Evolutionary conservation across 768 basidiomycete genomes (phyloP).

Genomic region (Hygrophoropsis aurantiaca): DNA sequence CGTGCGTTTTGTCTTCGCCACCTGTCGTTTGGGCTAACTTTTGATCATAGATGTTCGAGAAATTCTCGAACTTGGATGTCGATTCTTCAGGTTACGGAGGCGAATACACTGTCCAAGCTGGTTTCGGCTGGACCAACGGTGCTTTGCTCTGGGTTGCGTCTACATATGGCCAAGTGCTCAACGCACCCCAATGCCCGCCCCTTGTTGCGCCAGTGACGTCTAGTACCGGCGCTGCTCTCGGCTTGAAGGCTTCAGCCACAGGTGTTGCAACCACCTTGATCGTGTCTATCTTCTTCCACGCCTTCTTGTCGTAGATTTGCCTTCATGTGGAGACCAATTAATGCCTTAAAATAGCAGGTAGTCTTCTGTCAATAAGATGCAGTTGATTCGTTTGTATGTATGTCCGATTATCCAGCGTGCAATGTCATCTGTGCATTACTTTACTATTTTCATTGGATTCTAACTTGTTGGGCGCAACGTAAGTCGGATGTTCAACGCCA

Average conservation of each 20-base stretch:
- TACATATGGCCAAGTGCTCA: conserved; percentile 60
- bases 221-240: conserved; percentile 6
- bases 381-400: too few relatives aligned
- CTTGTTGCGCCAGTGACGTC: conserved; percentile 18
- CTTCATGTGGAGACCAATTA: too few relatives aligned
- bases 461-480: too few relatives aligned
- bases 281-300: not conserved
- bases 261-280: not conserved
- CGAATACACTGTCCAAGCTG: conserved; percentile 86
- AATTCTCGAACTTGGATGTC: conserved; percentile 78
- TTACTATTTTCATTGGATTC: too few relatives aligned
- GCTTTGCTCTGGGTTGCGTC: conserved; percentile 74
- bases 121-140: conserved; percentile 91
- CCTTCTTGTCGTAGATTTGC: too few relatives aligned
- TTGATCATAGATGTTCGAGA: conserved; percentile 74
- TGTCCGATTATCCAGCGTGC: too few relatives aligned
- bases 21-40: not conserved
- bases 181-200: conserved; percentile 62
- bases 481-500: too few relatives aligned
- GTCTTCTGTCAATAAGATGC: too few relatives aligned
- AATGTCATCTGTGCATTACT: too few relatives aligned
- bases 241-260: not conserved
- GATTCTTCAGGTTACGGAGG: conserved; percentile 80
- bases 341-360: too few relatives aligned
- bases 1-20: conserved; percentile 40